Conservation (phyloP, 1,284 basidiomycete species). For the Sutorius eximius region DNA sequence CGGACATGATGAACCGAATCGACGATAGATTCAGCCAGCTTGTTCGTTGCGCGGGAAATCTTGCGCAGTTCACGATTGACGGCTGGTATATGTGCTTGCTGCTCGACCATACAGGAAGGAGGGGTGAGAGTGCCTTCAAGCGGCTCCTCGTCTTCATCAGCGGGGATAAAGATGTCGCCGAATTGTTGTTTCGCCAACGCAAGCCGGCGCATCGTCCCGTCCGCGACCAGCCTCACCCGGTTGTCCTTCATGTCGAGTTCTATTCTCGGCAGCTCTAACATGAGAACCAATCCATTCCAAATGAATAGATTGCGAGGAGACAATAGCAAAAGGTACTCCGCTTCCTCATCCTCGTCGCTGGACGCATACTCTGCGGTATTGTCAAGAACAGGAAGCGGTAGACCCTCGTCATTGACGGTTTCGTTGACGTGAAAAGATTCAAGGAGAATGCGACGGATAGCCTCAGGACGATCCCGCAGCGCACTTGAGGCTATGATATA, state of each 20-base stretch:
- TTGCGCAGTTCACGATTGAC: conserved; percentile 91
- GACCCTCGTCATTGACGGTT: conserved; percentile 53
- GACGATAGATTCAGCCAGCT: conserved; percentile 91
- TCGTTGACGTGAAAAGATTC: conserved; percentile 83
- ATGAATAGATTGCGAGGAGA: conserved; percentile 88
- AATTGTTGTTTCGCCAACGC: conserved; percentile 81
- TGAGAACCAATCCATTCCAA: conserved; percentile 91
- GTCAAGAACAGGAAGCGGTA: conserved; percentile 45
- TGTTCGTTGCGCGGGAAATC: conserved; percentile 86
- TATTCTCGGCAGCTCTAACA: conserved; percentile 67
- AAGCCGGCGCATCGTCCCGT: conserved; percentile 81
- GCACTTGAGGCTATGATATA: conserved; percentile 88
- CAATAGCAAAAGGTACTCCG: conserved; percentile 80
- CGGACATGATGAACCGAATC: conserved; percentile 86
- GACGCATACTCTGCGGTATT: conserved; percentile 48
- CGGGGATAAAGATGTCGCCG: conserved; percentile 58
- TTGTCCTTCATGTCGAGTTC: conserved; percentile 83
- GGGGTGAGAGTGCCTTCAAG: conserved; percentile 44
- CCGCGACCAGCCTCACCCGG: conserved; percentile 81
- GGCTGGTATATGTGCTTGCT: conserved; percentile 88
- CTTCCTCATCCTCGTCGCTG: conserved; percentile 54
- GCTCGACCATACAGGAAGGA: conserved; percentile 72
- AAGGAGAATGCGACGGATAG: conserved; percentile 79
- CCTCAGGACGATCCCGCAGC: conserved; percentile 81
- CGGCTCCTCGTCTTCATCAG: conserved; percentile 61